phyloP scores from a whole-genome alignment of 164 flowering plant species.

The Vitis rupestris region DNA sequence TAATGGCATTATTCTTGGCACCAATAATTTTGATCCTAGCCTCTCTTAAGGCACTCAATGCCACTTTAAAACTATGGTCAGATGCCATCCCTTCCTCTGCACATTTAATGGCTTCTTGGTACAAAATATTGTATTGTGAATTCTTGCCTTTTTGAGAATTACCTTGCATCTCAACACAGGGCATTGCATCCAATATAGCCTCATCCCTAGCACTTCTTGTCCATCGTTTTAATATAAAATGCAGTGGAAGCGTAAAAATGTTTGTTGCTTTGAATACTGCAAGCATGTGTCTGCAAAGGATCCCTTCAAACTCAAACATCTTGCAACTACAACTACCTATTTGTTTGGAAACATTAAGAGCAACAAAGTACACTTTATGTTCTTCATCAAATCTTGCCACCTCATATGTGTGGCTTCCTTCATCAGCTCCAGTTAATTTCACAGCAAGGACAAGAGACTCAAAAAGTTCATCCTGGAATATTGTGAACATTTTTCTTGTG shows the following conservation, averaged over 20 bases:
- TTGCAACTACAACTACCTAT: constrained; percentile 34
- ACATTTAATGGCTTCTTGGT: constrained; percentile 40
- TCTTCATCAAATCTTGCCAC: constrained; percentile 36
- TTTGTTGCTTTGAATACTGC: constrained; percentile 34
- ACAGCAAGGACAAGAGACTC: constrained; percentile 33
- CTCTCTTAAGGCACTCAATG: constrained; percentile 30
- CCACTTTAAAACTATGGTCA: constrained; percentile 38
- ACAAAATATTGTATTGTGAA: constrained; percentile 34
- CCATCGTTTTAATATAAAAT: constrained; percentile 37
- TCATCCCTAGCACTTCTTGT: constrained; percentile 35
- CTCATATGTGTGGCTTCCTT: constrained; percentile 20
- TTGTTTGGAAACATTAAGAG: constrained; percentile 19
- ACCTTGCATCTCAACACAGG: constrained; percentile 21
- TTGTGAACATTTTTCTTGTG: constrained; percentile 29
- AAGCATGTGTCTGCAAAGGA: constrained; percentile 34
- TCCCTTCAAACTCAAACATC: constrained; percentile 39
- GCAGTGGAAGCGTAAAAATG: constrained; percentile 29
- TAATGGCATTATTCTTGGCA: constrained; percentile 36
- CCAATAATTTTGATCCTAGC: constrained; percentile 30
- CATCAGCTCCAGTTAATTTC: constrained; percentile 24
- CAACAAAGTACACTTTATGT: constrained; percentile 23
- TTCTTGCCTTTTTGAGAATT: constrained; percentile 27
- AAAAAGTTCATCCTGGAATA: constrained; percentile 36
- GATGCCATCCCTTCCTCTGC: constrained; percentile 43
- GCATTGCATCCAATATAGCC: constrained; percentile 14